A percentile compares a stretch with the other conserved stretches of the same genome.
These are phyloP conservation scores for Melastoma malabathricum DNA, from an alignment of 345 rosid species.

Conservation along the genomic window DNA sequence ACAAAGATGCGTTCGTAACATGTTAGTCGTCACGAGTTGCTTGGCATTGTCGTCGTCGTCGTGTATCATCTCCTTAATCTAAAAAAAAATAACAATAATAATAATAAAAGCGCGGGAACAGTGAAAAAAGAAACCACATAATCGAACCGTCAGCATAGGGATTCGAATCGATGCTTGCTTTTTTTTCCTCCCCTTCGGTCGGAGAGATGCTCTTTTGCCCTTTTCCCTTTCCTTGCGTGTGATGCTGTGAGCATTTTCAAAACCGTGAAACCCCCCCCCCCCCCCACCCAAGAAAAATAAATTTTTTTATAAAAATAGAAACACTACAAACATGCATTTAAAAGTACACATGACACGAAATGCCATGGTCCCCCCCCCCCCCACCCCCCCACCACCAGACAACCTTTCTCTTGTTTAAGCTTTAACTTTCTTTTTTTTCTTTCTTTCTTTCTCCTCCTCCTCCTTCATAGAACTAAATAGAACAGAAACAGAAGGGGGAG, in stretches of 20 bases:
- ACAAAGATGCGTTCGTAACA: no score
- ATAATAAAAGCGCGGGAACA: no score
- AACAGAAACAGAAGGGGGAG: background rate
- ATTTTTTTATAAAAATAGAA: background rate
- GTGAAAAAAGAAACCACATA: no score
- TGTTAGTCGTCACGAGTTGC: no score
- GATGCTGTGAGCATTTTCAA: slow-evolving; percentile 7
- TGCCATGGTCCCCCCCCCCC: slow-evolving; percentile 6
- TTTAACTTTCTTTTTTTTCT: background rate
- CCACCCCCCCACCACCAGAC: background rate
- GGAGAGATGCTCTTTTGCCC: slow-evolving; percentile 10
- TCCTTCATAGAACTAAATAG: background rate
- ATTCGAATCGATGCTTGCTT: background rate
- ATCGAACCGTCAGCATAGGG: no score
- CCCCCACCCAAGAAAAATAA: background rate
- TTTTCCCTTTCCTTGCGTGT: slow-evolving; percentile 6
- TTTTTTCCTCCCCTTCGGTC: background rate
- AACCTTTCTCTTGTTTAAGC: background rate
- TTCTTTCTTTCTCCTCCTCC: background rate
- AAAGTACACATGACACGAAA: background rate
- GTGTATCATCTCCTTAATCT: no score
- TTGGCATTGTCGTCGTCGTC: no score
- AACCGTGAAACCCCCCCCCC: slow-evolving; percentile 6
- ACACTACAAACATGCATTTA: no score
- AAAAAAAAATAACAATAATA: no score